Conservation (phyloP, 768 basidiomycete genomes). For the Lanmaoa rubissima region DNA sequence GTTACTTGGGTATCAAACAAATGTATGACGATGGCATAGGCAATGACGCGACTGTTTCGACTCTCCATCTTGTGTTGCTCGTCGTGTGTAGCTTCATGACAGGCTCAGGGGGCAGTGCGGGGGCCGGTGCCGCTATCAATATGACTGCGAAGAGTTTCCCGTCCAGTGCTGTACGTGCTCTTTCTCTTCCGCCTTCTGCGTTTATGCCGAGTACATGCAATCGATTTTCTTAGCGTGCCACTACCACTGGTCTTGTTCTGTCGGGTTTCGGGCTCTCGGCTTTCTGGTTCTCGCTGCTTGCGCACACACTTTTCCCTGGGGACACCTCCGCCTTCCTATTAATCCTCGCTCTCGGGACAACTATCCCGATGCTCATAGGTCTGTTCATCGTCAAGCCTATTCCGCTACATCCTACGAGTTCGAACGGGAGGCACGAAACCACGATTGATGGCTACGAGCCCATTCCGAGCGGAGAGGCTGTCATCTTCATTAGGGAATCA, state of each 20-base stretch:
- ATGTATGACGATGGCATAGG: conserved; percentile 60
- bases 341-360: conserved; percentile 73
- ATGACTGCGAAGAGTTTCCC: conserved; percentile 83
- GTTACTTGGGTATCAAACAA: conserved; percentile 72
- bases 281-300: conserved; percentile 81
- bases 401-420: conserved; percentile 47
- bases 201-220: background rate
- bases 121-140: conserved; percentile 67
- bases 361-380: conserved; percentile 77
- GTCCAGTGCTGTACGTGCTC: conserved; percentile 54
- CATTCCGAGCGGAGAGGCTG: conserved; percentile 15
- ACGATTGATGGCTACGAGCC: conserved; percentile 20
- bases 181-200: background rate
- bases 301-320: conserved; percentile 69
- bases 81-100: conserved; percentile 67
- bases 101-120: conserved; percentile 75
- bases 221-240: conserved; percentile 54
- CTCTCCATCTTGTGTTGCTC: conserved; percentile 49
- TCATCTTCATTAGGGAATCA: conserved; percentile 26
- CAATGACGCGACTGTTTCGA: conserved; percentile 37
- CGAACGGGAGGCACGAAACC: background rate
- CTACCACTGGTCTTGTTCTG: conserved; percentile 72
- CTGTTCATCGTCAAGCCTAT: conserved; percentile 70
- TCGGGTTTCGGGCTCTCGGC: conserved; percentile 91
- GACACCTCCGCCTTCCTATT: conserved; percentile 77